Base-by-base conservation (phyloP, 208 protist species). In the Crithidia brevicula region DNA sequence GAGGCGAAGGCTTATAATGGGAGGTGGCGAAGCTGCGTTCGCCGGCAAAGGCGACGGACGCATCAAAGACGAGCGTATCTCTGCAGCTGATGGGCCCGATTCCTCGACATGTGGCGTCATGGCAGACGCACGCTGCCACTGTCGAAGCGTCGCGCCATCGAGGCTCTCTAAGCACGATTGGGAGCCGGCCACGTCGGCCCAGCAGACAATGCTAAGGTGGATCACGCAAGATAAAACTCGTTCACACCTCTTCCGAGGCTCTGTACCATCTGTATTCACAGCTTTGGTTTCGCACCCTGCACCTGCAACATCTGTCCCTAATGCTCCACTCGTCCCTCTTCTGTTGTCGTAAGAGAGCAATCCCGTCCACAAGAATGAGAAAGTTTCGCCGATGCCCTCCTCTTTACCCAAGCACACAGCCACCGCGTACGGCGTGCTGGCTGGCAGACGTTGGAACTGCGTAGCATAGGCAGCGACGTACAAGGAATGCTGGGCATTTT, bases 351-450 rank as follows among this genome's bases (percentile, higher is more conserved):
- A n/a, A n/a, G 43, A 40, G 2, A 52, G 1, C 8, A 63, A 6
- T 8, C 57, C 57, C 2, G 57, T 42, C 57, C 57, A 63, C 18
- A 28, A 2, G 28, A 63, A 63, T 4, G 57, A 33, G 28, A 42
- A 52, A 18, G 57, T 15, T 0, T 38, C 25, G 5, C 57, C 57
- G 28, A 50, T 3, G 22, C 56, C 20, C 23, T 28, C 42, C n/a
- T 9, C 30, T 3, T 18, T 43, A 4, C 42, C 40, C 18, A 15
- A n/a, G 22, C 9, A 20, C 22, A 6, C 15, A 3, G 18, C 25
- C 3, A 27, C 16, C 10, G 42, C 33, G 22, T 52, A 52, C 25
- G 57, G 57, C 3, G 28, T 36, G n/a, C 10, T n/a, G 3, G 13
- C 2, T 3, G 57, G 57, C 38, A 63, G 30, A 15, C 15, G 40